A percentile compares a stretch with the other conserved stretches of the same genome.
Evolutionary conservation across 2,329 filamentous ascomycete species (phyloP).

Genomic region (Ustulina deusta): DNA sequence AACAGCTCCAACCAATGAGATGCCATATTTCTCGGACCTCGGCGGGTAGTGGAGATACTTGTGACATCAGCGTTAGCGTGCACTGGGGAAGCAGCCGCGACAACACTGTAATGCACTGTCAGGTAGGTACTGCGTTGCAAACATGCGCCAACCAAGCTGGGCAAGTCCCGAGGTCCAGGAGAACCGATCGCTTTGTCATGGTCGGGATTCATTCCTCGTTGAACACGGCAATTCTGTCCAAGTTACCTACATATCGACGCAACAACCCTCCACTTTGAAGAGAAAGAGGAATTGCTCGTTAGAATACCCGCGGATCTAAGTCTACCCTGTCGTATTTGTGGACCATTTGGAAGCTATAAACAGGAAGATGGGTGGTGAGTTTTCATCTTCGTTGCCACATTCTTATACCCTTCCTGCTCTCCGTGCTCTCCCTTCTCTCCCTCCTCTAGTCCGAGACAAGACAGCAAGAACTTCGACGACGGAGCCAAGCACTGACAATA

Average conservation of each 20-base stretch:
- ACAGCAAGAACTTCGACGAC: not conserved
- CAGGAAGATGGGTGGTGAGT: conserved; percentile 49
- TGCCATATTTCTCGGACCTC: conserved; percentile 28
- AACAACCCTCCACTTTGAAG: conserved; percentile 1
- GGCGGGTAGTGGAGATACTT: conserved; percentile 35
- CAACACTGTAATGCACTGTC: conserved; percentile 15
- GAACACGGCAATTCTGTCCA: conserved; percentile 6
- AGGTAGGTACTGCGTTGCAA: conserved; percentile 17
- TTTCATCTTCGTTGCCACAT: conserved; percentile 17
- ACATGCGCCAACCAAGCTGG: conserved; percentile 27
- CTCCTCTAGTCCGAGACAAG: not conserved
- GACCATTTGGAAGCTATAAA: conserved; percentile 28
- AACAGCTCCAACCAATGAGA: conserved; percentile 33
- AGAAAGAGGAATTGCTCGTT: conserved; percentile 3
- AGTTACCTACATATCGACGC: not conserved
- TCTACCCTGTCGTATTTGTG: conserved; percentile 31
- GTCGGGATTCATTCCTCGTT: conserved; percentile 15
- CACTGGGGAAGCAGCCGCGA: conserved; percentile 15
- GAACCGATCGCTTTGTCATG: conserved; percentile 27
- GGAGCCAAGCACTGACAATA: conserved; percentile 24
- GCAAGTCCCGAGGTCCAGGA: conserved; percentile 40
- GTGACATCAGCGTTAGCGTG: conserved; percentile 44
- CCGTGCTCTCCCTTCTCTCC: not conserved
- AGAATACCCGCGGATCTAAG: conserved; percentile 25
- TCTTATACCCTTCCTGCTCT: conserved; percentile 5